These are phyloP conservation scores for Heterobasidion occidentale DNA, from an alignment of 1,284 basidiomycete species.

Conservation along the genomic window DNA sequence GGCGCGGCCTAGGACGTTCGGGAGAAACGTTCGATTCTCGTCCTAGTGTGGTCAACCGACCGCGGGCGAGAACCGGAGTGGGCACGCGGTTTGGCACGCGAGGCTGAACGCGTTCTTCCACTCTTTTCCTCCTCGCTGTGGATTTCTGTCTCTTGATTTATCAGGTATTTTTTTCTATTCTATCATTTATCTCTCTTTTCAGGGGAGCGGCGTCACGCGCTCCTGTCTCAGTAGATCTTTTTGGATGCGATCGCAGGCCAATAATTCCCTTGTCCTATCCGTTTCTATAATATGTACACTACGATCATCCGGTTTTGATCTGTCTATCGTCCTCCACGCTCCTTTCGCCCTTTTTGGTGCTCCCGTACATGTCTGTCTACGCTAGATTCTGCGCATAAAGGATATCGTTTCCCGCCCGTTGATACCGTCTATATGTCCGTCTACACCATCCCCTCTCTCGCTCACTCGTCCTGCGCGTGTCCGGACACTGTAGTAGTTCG, in stretches of 20 bases:
- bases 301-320: neutral
- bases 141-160: neutral
- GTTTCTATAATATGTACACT: neutral
- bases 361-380: neutral
- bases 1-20: neutral
- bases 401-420: neutral
- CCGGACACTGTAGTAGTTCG: neutral
- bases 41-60: constrained; percentile 15
- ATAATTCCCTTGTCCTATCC: neutral
- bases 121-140: neutral
- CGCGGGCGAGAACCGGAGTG: constrained; percentile 57
- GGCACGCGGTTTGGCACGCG: constrained; percentile 52
- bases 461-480: neutral
- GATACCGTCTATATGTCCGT: neutral
- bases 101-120: constrained; percentile 17
- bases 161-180: neutral
- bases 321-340: neutral
- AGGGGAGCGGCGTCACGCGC: too few relatives aligned
- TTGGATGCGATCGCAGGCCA: neutral
- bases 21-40: neutral
- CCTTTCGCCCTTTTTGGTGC: neutral
- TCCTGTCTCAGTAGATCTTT: too few relatives aligned
- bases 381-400: neutral
- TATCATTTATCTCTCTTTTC: neutral
- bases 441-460: neutral